These are phyloP conservation scores for Thalia dealbata DNA, from an alignment of 176 grass and related monocot species.

Conservation along the genomic window DNA sequence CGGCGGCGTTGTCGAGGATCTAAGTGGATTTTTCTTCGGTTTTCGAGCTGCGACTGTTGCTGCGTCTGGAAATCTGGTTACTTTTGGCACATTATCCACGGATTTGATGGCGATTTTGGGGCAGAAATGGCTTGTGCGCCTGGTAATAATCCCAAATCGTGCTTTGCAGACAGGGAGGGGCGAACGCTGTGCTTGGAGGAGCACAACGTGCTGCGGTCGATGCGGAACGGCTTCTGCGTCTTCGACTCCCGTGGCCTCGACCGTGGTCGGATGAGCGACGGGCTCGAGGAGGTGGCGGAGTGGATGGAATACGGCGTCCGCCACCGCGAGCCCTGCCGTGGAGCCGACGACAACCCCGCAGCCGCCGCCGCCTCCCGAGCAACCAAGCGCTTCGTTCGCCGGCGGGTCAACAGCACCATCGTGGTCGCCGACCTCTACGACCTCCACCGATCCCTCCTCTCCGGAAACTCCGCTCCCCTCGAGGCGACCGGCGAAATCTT, in stretches of 20 bases:
- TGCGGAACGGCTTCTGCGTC: conserved; percentile 29
- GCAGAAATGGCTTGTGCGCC: too few relatives aligned
- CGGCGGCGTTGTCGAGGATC: not conserved
- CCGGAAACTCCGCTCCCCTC: conserved; percentile 11
- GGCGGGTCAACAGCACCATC: conserved; percentile 20
- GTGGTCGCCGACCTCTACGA: conserved; percentile 19
- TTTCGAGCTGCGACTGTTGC: not conserved
- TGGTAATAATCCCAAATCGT: not conserved
- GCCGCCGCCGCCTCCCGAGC: not conserved
- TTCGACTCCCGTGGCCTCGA: conserved; percentile 25
- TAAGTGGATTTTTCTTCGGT: not conserved
- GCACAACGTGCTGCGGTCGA: conserved; percentile 23
- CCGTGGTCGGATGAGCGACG: conserved; percentile 2
- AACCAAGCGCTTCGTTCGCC: conserved; percentile 18
- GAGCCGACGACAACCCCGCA: not conserved
- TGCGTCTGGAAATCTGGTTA: not conserved
- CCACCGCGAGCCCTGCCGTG: conserved; percentile 24
- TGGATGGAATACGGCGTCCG: conserved; percentile 23
- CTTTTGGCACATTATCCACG: not conserved
- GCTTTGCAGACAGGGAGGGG: conserved; percentile 17
- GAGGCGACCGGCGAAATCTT: conserved; percentile 22
- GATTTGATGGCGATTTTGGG: not conserved
- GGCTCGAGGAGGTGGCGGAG: conserved; percentile 17
- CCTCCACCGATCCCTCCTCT: conserved; percentile 16
- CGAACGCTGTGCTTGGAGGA: conserved; percentile 26